Evolutionary conservation across 2,329 filamentous ascomycete species (phyloP).

Genomic region (Fusarium nematophilum): DNA sequence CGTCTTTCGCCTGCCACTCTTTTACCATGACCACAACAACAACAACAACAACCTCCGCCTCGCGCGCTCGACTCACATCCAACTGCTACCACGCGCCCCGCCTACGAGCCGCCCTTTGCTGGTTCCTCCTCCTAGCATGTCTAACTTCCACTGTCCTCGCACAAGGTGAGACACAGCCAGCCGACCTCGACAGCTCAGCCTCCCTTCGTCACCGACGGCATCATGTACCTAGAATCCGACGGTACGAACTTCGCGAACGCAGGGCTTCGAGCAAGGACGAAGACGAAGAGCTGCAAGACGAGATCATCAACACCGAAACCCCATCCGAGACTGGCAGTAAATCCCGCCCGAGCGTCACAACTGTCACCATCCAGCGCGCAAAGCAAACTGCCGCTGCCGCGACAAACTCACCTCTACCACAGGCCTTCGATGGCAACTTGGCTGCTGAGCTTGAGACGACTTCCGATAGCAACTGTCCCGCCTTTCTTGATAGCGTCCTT

Average conservation of each 20-base stretch:
- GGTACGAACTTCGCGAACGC: conserved; percentile 27
- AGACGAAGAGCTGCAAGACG: conserved; percentile 12
- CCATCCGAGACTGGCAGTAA: conserved; percentile 29
- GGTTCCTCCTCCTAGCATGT: conserved; percentile 40
- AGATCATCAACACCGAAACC: conserved; percentile 28
- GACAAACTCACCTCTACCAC: conserved; percentile 63
- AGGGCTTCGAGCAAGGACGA: conserved; percentile 28
- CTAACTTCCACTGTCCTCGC: conserved; percentile 35
- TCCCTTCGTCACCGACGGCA: conserved; percentile 29
- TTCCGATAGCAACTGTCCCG: conserved; percentile 66
- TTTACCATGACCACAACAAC: conserved; percentile 33
- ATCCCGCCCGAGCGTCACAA: conserved; percentile 30
- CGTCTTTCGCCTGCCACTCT: conserved; percentile 31
- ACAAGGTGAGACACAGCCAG: conserved; percentile 24
- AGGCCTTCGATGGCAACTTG: conserved; percentile 73
- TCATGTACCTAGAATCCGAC: conserved; percentile 9
- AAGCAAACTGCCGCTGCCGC: conserved; percentile 32
- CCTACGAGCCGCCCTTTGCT: conserved; percentile 23
- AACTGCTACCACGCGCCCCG: conserved; percentile 17
- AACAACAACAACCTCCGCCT: conserved; percentile 20
- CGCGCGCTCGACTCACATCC: conserved; percentile 2
- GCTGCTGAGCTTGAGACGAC: conserved; percentile 69
- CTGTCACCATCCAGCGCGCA: conserved; percentile 39
- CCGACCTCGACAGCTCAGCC: conserved; percentile 2
- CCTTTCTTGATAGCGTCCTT: conserved; percentile 77